Evolutionary conservation across 2,329 filamentous ascomycete genomes (phyloP), one percentile per base, ranked within the genome.

Genomic region (Bipolaris cookei): DNA sequence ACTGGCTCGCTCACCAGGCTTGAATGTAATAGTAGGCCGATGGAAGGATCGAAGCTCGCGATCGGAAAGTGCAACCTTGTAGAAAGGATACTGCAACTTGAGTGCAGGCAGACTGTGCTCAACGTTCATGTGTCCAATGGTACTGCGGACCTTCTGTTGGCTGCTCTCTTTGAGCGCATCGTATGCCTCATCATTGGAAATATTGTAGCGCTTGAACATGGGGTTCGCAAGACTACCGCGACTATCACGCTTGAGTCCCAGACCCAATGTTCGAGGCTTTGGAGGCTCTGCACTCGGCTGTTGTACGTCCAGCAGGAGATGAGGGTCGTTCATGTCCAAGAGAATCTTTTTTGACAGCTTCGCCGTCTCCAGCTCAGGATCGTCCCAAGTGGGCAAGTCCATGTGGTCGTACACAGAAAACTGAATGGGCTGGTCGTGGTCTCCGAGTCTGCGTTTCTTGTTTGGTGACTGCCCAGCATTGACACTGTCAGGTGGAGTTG

Each of bases 91-190:
- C 61, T 96, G 91, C 38, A 99, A 81, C 71, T 94, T 93, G 70
- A 94, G 82, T 10, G 95, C 95, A 14, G 95, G 94, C 82, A 97
- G 83, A 76, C 91, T 93, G 79, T 99, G 95, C 75, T 99, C 95
- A 39, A 99, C 88, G n/a, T 90, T 88, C 61, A 97, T 87, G 71
- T 93, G 94, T 43, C 92, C 92, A 59, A 99, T 86, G 1, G 92
- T 96, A 50, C 92, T 95, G 65, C 95, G 88, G 59, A 99, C 91
- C 77, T 97, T 98, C 82, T 91, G 92, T 78, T 96, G 92, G 71
- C 96, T 93, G 71, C 97, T 98, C 76, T 97, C 92, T 77, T 98
- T 98, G 42, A 99, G 85, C 58, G 92, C 87, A 71, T 98, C 93
- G 75, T 99, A 99, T 1, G 93, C 93, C 57, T 95, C 90, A 70